Evolutionary conservation across 768 basidiomycete genomes (phyloP).

Genomic region (Xerocomus potaroensis): DNA sequence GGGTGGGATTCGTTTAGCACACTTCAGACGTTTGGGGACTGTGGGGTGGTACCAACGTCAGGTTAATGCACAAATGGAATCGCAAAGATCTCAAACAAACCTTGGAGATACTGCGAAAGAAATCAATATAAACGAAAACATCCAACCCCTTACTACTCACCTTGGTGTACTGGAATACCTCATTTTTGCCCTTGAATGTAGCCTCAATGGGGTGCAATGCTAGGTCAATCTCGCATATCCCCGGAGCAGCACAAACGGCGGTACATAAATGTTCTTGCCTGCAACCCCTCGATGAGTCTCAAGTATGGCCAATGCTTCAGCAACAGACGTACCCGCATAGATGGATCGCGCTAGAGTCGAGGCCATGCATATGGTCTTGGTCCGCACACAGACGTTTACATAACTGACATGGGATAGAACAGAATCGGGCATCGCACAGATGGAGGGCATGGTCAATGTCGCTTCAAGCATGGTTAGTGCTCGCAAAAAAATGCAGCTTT

Average conservation of each 20-base stretch:
- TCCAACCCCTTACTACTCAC: conserved; percentile 23
- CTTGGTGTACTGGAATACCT: conserved; percentile 62
- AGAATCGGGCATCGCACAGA: conserved; percentile 47
- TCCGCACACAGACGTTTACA: conserved; percentile 51
- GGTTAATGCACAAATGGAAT: no score
- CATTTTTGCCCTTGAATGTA: conserved; percentile 55
- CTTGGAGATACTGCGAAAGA: conserved; percentile 54
- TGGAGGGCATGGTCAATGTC: conserved; percentile 43
- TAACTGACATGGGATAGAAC: conserved; percentile 50
- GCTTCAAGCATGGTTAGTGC: conserved; percentile 36
- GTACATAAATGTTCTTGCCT: conserved; percentile 52
- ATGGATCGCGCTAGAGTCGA: conserved; percentile 38
- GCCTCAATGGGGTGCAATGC: conserved; percentile 54
- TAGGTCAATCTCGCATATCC: conserved; percentile 56
- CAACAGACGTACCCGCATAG: conserved; percentile 58
- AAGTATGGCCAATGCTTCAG: no score
- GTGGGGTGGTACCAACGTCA: background rate
- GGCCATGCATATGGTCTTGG: conserved; percentile 49
- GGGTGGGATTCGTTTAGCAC: conserved; percentile 43
- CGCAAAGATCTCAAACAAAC: conserved; percentile 21
- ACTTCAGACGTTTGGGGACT: conserved; percentile 51
- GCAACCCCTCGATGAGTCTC: no score
- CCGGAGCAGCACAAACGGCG: conserved; percentile 39
- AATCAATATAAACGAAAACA: background rate
- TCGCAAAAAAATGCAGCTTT: background rate